Base-by-base conservation (phyloP, 495 filamentous ascomycete genomes). In the Jackrogersella multiformis region DNA sequence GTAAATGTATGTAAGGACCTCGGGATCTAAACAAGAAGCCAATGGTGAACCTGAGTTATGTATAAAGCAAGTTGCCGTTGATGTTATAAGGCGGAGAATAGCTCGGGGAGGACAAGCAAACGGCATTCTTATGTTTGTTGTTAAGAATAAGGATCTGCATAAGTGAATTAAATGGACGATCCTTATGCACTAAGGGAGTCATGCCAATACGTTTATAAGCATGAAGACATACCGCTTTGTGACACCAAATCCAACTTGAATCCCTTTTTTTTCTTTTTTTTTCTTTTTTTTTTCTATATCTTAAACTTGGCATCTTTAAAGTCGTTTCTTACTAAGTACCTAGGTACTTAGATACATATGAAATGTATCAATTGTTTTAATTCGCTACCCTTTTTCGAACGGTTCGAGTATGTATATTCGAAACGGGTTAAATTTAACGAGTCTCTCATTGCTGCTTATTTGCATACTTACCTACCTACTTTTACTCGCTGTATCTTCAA, bases 61-160 rank as follows among this genome's bases (percentile, higher is more conserved):
- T 23, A 38, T 48, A 23, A 64, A 21, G 60, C 12, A 56, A 38
- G 56, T 61, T 35, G 5, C 41, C 32, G 53, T 57, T 55, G 49
- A 26, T 52, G 36, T 21, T 58, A 59, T 46, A 39, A 20, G 18
- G 26, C 12, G 54, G 13, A 36, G 15, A 15, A n/a, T n/a, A 15
- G 34, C 13, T 24, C 20, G n/a, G 6, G 13, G 26, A 62, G 13
- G 57, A 57, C 38, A 45, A 54, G 53, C 48, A 63, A 64, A 64
- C 59, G 59, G 66, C 46, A 52, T 12, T 23, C n/a, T 1, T 34
- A 24, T 39, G 64, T 68, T 68, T 61, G 57, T 68, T 20, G 26
- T n/a, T 12, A 38, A 15, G 52, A 54, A 57, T 61, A 61, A 44
- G n/a, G 51, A 56, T 49, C 52, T 49, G 12, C 57, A 55, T 46